phyloP scores from a whole-genome alignment of 73 alveolate species.

The Durusdinium trenchii region DNA sequence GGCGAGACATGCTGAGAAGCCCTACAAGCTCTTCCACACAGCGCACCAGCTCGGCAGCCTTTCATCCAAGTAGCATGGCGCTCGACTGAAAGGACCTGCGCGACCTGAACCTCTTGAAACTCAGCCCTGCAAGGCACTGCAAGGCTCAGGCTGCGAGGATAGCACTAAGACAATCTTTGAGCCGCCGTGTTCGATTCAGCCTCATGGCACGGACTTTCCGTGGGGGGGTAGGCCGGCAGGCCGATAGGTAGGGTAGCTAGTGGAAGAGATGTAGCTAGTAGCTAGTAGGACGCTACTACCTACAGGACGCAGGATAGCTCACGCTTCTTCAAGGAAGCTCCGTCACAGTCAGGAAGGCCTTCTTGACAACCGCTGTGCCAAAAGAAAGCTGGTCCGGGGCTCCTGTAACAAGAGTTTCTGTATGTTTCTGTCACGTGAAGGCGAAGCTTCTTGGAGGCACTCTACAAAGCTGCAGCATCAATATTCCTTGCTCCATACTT shows the following conservation, averaged over 20 bases:
- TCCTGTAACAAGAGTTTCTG: no score
- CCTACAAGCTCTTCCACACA: conserved; percentile 17
- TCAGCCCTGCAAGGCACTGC: no score
- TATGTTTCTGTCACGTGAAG: no score
- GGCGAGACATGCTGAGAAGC: background rate
- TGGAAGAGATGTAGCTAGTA: no score
- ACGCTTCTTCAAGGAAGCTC: no score
- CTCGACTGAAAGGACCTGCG: background rate
- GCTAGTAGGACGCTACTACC: no score
- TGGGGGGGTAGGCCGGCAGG: no score
- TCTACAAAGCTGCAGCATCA: no score
- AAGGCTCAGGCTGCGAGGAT: background rate
- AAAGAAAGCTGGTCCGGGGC: conserved; percentile 43
- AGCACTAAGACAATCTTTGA: conserved; percentile 6
- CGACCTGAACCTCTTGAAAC: background rate
- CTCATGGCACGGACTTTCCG: background rate
- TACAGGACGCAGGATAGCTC: no score
- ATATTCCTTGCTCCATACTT: no score
- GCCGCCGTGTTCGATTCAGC: background rate
- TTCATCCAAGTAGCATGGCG: background rate
- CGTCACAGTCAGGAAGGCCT: background rate
- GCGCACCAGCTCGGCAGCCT: conserved; percentile 42
- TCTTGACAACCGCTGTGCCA: conserved; percentile 29
- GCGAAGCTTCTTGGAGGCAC: no score
- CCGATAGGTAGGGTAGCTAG: no score